Percentiles rank a stretch among this genome's conserved stretches.
phyloP scores from a whole-genome alignment of 768 basidiomycete genomes.

The Gymnopilus junonius region DNA sequence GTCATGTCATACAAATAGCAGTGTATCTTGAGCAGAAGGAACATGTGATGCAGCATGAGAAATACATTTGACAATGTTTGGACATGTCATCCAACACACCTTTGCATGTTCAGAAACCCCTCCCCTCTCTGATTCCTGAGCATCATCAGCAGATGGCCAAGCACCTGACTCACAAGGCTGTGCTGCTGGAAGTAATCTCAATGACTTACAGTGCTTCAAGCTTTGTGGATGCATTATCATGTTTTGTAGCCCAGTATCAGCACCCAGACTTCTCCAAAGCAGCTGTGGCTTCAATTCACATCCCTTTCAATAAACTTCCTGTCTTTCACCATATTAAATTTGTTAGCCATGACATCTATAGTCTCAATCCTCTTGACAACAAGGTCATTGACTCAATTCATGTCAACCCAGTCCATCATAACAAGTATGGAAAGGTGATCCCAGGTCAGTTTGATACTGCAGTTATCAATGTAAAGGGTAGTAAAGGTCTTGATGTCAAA shows the following conservation, averaged over 20 bases:
- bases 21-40: conserved; percentile 39
- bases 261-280: background rate
- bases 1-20: too few species aligned
- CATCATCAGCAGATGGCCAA: background rate
- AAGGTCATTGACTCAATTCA: background rate
- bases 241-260: background rate
- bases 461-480: background rate
- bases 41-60: conserved; percentile 29
- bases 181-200: background rate
- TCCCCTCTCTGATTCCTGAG: background rate
- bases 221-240: background rate
- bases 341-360: background rate
- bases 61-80: conserved; percentile 31
- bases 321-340: background rate
- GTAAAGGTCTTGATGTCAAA: background rate
- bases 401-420: background rate
- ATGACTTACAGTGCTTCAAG: background rate
- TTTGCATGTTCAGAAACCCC: background rate
- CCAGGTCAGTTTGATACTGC: background rate
- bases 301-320: background rate
- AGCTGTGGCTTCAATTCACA: background rate
- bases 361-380: background rate
- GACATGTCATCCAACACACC: background rate
- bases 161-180: background rate
- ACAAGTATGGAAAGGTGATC: background rate